Evolutionary conservation across 148 eudicot species (phyloP), one percentile per base, ranked within the genome.

Genomic region (Mesembryanthemum crystallinum): DNA sequence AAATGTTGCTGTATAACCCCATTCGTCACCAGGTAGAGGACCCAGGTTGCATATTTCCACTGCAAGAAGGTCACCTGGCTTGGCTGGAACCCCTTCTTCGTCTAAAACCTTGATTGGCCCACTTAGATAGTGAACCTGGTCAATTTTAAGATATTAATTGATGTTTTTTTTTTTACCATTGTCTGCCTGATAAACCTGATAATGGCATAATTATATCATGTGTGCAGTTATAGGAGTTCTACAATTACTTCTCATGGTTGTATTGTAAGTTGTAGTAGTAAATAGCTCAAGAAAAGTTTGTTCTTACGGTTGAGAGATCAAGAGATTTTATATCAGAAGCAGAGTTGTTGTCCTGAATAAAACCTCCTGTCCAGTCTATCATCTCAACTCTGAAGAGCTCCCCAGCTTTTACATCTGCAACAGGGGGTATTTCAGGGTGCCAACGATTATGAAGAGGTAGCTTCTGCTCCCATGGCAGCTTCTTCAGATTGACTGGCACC

Each of bases 41-140:
- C 98, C 98, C 83, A 94, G 79, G 81, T 95, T 92, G 91, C 96
- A 90, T 62, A 94, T 94, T 69, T 94, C 97, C 59, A 95, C 97
- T 33, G 71, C 87, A 8, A 95, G 87, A 71, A 95, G 91, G 80
- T 95, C 97, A 25, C 98, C 96, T 42, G 97, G 90, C 64, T 82
- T 77, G 35, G 96, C 97, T 0, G 97, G 92, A 33, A 58, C 59
- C 30, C 96, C 97, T 20, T 88, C 85, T 58, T 49, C 81, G 43
- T 90, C 98, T 21, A 71, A 69, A 39, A 92, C 90, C 77, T 82
- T 83, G 70, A 95, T 88, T 7, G 97, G 98, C 57, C 96, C 97
- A 70, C 98, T 90, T 14, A 95, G 89, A 75, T 92, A 87, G 83
- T 95, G 98, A 23, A 92, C 96, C 98, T 95, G 77, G 8, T 49